phyloP scores from a whole-genome alignment of 164 flowering plant species.

The Dillenia turbinata region DNA sequence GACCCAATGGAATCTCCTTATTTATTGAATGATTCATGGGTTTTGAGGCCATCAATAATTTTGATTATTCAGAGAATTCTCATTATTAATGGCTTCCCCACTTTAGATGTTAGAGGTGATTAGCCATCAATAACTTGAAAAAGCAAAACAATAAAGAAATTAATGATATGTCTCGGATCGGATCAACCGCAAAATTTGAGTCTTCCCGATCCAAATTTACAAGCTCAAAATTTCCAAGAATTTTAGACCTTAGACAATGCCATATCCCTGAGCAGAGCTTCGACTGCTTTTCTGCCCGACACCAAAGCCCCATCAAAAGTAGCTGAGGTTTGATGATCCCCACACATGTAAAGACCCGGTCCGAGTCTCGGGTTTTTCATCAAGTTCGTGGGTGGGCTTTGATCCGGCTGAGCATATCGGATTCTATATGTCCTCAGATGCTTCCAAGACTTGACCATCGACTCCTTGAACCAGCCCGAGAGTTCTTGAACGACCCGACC shows the following conservation, averaged over 20 bases:
- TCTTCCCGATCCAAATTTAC: too few species aligned
- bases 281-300: conserved; percentile 83
- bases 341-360: conserved; percentile 64
- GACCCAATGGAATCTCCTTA: too few species aligned
- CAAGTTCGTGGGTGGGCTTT: conserved; percentile 74
- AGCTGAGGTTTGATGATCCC: conserved; percentile 74
- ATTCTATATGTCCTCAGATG: conserved; percentile 74
- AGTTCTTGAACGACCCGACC: conserved; percentile 55
- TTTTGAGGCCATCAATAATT: too few species aligned
- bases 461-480: conserved; percentile 63
- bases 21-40: too few species aligned
- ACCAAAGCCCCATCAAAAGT: conserved; percentile 95
- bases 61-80: too few species aligned
- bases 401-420: conserved; percentile 84
- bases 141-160: too few species aligned
- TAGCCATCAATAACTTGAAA: too few species aligned
- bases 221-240: too few species aligned
- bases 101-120: too few species aligned
- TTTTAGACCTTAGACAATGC: conserved; percentile 5
- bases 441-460: conserved; percentile 52
- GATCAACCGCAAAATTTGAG: too few species aligned
- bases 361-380: conserved; percentile 41
- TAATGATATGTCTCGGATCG: too few species aligned
- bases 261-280: conserved; percentile 57
- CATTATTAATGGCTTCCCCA: too few species aligned